These are phyloP conservation scores for Monocercomonoides exilis DNA, from an alignment of 78 protist species.

Conservation along the genomic window DNA sequence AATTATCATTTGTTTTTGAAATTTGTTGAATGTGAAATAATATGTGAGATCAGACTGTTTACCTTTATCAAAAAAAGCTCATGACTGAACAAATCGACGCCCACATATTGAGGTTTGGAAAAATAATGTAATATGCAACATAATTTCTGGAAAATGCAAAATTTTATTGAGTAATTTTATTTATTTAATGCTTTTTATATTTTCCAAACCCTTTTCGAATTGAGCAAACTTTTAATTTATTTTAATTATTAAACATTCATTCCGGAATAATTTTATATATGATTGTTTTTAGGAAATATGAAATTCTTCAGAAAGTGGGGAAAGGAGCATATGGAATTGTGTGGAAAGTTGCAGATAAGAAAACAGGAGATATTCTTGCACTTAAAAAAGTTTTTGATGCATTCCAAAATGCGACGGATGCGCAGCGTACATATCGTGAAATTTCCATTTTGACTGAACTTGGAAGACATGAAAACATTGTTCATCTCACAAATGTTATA, in stretches of 20 bases:
- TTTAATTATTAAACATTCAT: not conserved
- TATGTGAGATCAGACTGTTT: too few relatives aligned
- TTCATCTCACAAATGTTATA: constrained; percentile 23
- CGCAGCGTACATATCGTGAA: constrained; percentile 69
- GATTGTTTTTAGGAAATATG: constrained; percentile 72
- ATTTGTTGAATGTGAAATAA: too few relatives aligned
- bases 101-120: not conserved
- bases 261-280: constrained; percentile 56
- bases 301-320: constrained; percentile 68
- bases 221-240: not conserved
- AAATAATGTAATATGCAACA: not conserved
- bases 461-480: constrained; percentile 19
- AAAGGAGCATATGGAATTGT: constrained; percentile 96
- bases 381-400: constrained; percentile 93
- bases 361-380: constrained; percentile 74
- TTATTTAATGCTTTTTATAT: not conserved
- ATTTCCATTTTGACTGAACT: not conserved
- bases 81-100: not conserved
- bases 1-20: too few relatives aligned
- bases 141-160: not conserved
- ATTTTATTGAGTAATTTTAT: not conserved
- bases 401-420: constrained; percentile 85
- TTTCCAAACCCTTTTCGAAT: not conserved
- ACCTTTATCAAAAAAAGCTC: too few relatives aligned
- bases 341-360: constrained; percentile 79